Conservation (phyloP, 2,329 filamentous ascomycete species). For the Emergomyces pasteurianus region DNA sequence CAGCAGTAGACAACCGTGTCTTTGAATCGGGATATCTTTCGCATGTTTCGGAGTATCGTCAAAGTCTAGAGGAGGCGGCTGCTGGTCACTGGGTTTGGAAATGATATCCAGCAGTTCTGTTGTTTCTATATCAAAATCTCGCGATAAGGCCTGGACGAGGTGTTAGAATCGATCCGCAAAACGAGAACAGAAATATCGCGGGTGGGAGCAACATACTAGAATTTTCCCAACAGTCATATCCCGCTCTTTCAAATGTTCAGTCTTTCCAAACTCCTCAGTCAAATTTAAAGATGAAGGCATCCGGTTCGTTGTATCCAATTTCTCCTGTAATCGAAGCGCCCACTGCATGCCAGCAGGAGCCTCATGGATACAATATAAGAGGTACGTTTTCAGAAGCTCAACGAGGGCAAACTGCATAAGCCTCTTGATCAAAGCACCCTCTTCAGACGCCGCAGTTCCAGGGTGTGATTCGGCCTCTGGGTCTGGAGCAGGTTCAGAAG, state of each 20-base stretch:
- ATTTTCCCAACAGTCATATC: slow-evolving; percentile 47
- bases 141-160: slow-evolving; percentile 35
- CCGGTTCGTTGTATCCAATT: slow-evolving; percentile 40
- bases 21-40: slow-evolving; percentile 44
- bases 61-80: slow-evolving; percentile 36
- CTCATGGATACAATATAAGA: slow-evolving; percentile 30
- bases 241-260: slow-evolving; percentile 39
- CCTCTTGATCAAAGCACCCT: slow-evolving; percentile 39
- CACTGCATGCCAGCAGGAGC: slow-evolving; percentile 32
- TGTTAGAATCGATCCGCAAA: slow-evolving; percentile 1
- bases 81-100: slow-evolving; percentile 28
- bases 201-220: slow-evolving; percentile 24
- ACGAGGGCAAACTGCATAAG: slow-evolving; percentile 52
- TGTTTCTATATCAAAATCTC: slow-evolving; percentile 41
- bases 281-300: slow-evolving; percentile 37
- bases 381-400: slow-evolving; percentile 50
- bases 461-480: slow-evolving; percentile 42
- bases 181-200: background rate
- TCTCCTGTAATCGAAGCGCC: slow-evolving; percentile 44
- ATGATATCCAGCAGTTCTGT: slow-evolving; percentile 37
- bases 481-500: slow-evolving; percentile 37
- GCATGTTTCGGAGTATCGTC: slow-evolving; percentile 43
- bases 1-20: slow-evolving; percentile 43
- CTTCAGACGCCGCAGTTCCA: slow-evolving; percentile 35
- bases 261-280: slow-evolving; percentile 39